Evolutionary conservation across 257 asterid species (phyloP).

Genomic region (Solanum commersonii): DNA sequence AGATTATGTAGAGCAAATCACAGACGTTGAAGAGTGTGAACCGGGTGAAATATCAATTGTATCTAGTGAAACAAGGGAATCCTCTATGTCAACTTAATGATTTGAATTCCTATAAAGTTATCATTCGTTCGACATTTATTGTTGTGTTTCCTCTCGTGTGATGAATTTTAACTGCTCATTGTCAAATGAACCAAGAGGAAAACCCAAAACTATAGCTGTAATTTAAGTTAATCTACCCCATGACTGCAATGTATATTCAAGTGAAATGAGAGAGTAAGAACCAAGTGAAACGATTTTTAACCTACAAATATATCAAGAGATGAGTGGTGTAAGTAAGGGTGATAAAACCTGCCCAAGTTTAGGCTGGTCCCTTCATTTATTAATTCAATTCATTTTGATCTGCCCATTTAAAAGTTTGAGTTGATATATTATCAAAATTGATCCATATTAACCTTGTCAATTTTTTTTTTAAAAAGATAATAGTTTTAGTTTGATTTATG

Average conservation of each 20-base stretch:
- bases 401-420: not conserved
- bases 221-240: not conserved
- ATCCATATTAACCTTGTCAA: not conserved
- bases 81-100: not conserved
- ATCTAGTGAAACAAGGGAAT: conserved; percentile 4
- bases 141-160: not conserved
- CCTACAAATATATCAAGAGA: not conserved
- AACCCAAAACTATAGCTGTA: not conserved
- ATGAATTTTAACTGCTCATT: not conserved
- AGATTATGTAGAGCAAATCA: conserved; percentile 5
- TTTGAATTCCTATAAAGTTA: not conserved
- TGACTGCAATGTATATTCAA: not conserved
- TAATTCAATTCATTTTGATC: too few relatives aligned
- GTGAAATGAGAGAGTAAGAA: not conserved
- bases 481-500: not conserved
- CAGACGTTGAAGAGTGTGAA: not conserved
- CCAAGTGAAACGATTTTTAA: not conserved
- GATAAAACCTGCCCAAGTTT: not conserved
- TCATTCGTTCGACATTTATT: not conserved
- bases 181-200: not conserved
- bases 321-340: not conserved
- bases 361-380: not conserved
- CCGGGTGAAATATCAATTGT: not conserved
- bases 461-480: too few relatives aligned
- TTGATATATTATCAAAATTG: not conserved